Evolutionary conservation across 208 protist genomes (phyloP).

Genomic region (Leishmania braziliensis): DNA sequence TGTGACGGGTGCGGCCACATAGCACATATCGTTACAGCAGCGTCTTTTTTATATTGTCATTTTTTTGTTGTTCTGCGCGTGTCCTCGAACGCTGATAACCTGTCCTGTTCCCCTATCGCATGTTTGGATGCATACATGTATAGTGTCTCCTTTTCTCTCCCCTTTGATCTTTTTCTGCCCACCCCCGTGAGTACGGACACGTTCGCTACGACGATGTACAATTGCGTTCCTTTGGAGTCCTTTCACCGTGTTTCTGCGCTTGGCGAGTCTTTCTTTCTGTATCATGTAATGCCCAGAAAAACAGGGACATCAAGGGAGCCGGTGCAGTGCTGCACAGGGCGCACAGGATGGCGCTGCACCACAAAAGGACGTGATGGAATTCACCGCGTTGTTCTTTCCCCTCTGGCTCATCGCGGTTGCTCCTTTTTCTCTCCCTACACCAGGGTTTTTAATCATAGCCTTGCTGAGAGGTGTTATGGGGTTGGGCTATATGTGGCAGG

Average conservation of each 20-base stretch:
- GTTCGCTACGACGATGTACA: neutral
- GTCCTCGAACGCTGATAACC: neutral
- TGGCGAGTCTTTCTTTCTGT: neutral
- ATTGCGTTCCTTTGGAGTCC: neutral
- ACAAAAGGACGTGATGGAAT: neutral
- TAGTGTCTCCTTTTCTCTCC: neutral
- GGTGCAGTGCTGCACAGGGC: neutral
- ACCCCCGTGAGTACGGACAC: neutral
- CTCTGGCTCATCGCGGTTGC: neutral
- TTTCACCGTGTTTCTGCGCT: neutral
- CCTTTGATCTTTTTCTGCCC: neutral
- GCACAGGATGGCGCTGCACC: neutral
- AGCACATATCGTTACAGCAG: neutral
- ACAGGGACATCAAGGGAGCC: neutral
- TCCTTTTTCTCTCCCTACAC: neutral
- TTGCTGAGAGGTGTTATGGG: neutral
- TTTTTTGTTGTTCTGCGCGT: conserved; percentile 2
- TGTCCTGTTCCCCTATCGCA: neutral
- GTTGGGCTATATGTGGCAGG: too few relatives aligned
- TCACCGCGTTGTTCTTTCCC: neutral
- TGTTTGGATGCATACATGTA: neutral
- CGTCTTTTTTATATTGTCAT: neutral
- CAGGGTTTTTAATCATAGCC: neutral
- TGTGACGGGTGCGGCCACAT: neutral
- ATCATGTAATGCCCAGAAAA: neutral